Evolutionary conservation across 371 early-diverging fungal genomes (phyloP).

Genomic region (Mucor indicus): DNA sequence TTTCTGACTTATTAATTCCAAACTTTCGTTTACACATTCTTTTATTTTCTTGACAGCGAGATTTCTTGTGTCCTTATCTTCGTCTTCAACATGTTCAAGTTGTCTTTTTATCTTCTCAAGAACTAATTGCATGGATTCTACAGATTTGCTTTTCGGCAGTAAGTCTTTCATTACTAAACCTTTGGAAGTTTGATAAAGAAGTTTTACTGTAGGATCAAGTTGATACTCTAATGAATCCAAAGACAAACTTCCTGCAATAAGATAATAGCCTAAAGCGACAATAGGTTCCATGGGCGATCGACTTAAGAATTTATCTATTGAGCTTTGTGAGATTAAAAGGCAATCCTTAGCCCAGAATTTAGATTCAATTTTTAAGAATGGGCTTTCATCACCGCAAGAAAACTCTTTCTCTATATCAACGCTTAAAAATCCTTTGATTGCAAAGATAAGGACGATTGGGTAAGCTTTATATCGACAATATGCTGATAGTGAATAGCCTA

Average conservation of each 20-base stretch:
- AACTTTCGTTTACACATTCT: background rate
- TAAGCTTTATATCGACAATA: constrained; percentile 6
- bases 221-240: constrained; percentile 7
- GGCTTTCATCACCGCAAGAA: constrained; percentile 3
- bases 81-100: constrained; percentile 11
- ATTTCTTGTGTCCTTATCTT: constrained; percentile 1
- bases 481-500: constrained; percentile 3
- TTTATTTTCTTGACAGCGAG: constrained; percentile 2
- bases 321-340: constrained; percentile 2
- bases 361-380: constrained; percentile 6
- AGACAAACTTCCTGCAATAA: constrained; percentile 6
- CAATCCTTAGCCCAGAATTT: constrained; percentile 14
- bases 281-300: constrained; percentile 5
- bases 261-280: constrained; percentile 5
- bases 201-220: constrained; percentile 8
- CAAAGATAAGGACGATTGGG: constrained; percentile 9
- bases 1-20: constrained; percentile 3
- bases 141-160: constrained; percentile 5
- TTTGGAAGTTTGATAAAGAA: constrained; percentile 7
- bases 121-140: constrained; percentile 8
- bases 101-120: constrained; percentile 12
- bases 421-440: constrained; percentile 11
- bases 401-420: constrained; percentile 9
- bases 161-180: constrained; percentile 6
- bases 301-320: background rate